Base-by-base conservation (phyloP, 306 rosid genomes). In the Trifolium fragiferum region DNA sequence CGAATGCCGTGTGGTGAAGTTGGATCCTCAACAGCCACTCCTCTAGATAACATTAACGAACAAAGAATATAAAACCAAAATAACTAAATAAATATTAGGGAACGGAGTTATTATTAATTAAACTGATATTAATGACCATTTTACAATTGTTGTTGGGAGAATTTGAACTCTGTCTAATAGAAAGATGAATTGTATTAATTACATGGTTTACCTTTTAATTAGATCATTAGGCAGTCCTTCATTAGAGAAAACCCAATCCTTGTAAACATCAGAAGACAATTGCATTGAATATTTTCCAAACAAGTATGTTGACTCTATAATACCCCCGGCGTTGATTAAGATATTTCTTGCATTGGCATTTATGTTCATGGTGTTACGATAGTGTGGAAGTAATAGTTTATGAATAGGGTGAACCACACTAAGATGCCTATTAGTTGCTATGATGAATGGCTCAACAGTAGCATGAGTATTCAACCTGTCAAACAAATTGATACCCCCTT, bases 331-430 rank as follows among this genome's bases (percentile, higher is more conserved):
- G 11, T 21, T 55, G 16, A 55, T 33, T n/a, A 55, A 55, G n/a
- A 20, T 33, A 55, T 55, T 55, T 11, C 98, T 70, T 32, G 98
- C 98, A 25, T 89, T 82, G 19, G 94, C 92, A 53, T 93, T 93
- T 23, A 93, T 90, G 82, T 91, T 96, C 73, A 93, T 71, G 0
- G 97, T 91, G 85, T 88, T 88, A 68, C 97, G n/a, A n/a, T n/a
- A n/a, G n/a, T n/a, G n/a, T n/a, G n/a, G n/a, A n/a, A n/a, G n/a
- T n/a, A n/a, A n/a, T n/a, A 93, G 66, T 70, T 76, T 87, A 11
- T 87, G 81, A 63, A 93, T 88, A 37, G 98, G 98, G 51, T 93
- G 98, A 83, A 88, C 72, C 77, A 37, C 90, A 75, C 98, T 93
- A 0, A 93, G 86, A 71, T 91, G 96, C 23, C 98, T 87, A 19